Percentiles rank a stretch among this genome's conserved stretches.
phyloP scores from a whole-genome alignment of 225 moss, liverwort and hornwort genomes.

The Antitrichia curtipendula region DNA sequence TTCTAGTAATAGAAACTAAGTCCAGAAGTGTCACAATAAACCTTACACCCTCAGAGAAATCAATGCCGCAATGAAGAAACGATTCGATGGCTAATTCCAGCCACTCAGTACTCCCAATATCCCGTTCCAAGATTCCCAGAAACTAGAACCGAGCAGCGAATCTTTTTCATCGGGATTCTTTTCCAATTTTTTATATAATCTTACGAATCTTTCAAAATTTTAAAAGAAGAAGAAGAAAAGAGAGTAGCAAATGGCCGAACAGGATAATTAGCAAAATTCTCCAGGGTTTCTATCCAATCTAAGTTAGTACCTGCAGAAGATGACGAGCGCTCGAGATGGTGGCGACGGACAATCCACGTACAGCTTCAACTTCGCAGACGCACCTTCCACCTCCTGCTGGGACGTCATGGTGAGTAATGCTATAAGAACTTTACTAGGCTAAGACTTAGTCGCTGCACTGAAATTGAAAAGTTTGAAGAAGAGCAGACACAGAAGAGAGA shows the following conservation, averaged over 20 bases:
- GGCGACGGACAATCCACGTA: not conserved
- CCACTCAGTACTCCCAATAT: not conserved
- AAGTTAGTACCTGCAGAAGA: not conserved
- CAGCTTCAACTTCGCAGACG: not conserved
- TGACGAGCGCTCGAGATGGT: not conserved
- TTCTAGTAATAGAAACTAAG: no score
- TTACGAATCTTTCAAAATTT: not conserved
- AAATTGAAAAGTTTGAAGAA: not conserved
- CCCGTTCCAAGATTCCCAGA: not conserved
- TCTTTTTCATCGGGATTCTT: no score
- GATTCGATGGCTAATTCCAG: no score
- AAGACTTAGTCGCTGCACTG: no score
- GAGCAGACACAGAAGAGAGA: not conserved
- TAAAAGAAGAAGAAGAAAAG: no score
- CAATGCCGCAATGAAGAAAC: not conserved
- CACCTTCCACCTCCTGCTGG: not conserved
- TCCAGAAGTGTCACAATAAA: not conserved
- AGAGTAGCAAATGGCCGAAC: not conserved
- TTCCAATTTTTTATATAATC: not conserved
- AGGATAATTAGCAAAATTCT: no score
- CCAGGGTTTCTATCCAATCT: not conserved
- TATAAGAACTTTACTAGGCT: not conserved
- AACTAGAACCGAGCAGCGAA: not conserved
- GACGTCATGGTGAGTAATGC: not conserved
- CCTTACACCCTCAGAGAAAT: not conserved